Base-by-base conservation (phyloP, 805 yeast species). In the Yamadazyma olivae region DNA sequence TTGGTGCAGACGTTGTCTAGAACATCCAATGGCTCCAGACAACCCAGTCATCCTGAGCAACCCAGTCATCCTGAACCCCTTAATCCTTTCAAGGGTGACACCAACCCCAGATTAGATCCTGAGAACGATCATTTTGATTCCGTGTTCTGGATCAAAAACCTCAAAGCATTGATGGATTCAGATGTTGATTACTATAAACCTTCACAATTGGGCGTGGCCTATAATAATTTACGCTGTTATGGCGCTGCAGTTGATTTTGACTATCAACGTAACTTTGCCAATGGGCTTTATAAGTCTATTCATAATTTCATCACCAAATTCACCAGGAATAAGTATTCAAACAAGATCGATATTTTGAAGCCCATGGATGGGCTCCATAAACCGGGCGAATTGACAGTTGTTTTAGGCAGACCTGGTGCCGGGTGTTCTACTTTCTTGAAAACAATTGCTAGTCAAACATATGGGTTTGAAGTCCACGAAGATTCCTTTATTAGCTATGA, bases 201-300 rank as follows among this genome's bases (percentile, higher is more conserved):
- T 15, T 66, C 79, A 19, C 63, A 74, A 13, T 59, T 82, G 45
- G 83, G 85, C 16, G 57, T 82, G 40, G 76, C 77, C 6, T 80
- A 77, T 67, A 68, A 70, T 39, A 58, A 79, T 49, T 60, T 81
- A 49, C 54, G 81, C 39, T 84, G 83, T 3, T 71, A 58, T 44
- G 89, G 88, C 55, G 67, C 76, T 35, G 83, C 87, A 3, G 67
- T 79, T 3, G 87, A 79, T 54, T 71, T 82, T 8, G 84, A 81
- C 50, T 81, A 75, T 55, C 86, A 79, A 55, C 64, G 77, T 3
- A 80, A 81, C 3, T 74, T 77, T 3, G 48, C 67, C 17, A 80
- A 77, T 45, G 58, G 58, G 50, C 17, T 54, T 50, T 30, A 54
- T 51, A 51, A 66, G 56, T 19, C 37, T 4, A 40, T 47, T 4